Evolutionary conservation across 2,329 filamentous ascomycete species (phyloP).

Genomic region (Fusarium tupiense): DNA sequence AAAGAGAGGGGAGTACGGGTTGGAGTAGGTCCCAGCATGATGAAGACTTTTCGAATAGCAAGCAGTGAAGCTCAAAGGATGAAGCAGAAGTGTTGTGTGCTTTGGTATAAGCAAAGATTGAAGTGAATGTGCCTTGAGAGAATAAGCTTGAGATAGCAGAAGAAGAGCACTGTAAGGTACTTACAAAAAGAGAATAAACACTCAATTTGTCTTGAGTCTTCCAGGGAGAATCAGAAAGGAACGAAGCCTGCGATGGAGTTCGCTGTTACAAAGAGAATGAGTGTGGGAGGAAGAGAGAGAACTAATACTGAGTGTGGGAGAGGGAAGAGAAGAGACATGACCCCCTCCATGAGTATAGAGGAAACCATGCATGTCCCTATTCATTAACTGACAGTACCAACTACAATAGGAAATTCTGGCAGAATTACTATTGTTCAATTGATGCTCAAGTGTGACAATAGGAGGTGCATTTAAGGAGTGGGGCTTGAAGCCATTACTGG

Average conservation of each 20-base stretch:
- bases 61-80: background rate
- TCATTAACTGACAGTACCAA: background rate
- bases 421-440: constrained; percentile 17
- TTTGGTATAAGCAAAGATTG: background rate
- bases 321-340: background rate
- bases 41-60: background rate
- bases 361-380: background rate
- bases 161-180: background rate
- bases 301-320: background rate
- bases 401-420: background rate
- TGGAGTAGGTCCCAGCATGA: constrained; percentile 8
- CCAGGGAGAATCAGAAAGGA: background rate
- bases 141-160: background rate
- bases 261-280: background rate
- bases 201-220: background rate
- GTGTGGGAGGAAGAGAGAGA: background rate
- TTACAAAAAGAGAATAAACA: constrained; percentile 4
- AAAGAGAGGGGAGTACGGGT: constrained; percentile 1
- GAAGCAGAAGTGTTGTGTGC: background rate
- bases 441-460: constrained; percentile 16
- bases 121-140: background rate
- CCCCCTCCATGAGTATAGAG: background rate
- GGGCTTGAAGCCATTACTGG: background rate
- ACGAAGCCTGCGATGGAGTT: background rate
- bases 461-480: background rate